These are phyloP conservation scores for Penicillium sp. DNA, from an alignment of 2,329 filamentous ascomycete species.

Conservation along the genomic window DNA sequence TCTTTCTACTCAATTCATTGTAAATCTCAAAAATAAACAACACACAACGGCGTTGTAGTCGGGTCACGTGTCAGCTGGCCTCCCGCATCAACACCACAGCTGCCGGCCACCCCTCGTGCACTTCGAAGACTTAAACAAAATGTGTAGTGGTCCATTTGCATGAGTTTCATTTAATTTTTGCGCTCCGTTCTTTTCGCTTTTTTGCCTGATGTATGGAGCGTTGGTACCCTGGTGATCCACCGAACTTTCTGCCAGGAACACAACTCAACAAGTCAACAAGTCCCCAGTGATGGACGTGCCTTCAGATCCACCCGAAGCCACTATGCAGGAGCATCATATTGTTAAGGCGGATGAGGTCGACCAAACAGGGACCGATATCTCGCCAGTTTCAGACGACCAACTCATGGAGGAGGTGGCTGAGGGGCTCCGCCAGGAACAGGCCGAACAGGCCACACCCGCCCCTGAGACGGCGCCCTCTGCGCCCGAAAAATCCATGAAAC, in stretches of 20 bases:
- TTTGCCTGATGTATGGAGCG: constrained; percentile 5
- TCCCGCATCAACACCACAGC: constrained; percentile 5
- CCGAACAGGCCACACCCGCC: constrained; percentile 22
- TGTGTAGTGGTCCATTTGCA: neutral
- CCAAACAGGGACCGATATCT: constrained; percentile 48
- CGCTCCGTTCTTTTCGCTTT: neutral
- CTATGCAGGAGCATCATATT: constrained; percentile 39
- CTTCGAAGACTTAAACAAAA: neutral
- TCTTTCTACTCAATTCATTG: neutral
- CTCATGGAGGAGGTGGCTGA: constrained; percentile 43
- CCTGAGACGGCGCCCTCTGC: constrained; percentile 14
- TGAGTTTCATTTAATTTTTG: neutral
- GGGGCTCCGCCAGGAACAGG: constrained; percentile 37
- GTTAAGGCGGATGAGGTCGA: constrained; percentile 52
- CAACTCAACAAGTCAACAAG: neutral
- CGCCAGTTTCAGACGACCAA: constrained; percentile 44
- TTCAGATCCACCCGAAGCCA: constrained; percentile 20
- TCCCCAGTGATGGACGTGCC: constrained; percentile 28
- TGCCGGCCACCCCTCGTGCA: neutral
- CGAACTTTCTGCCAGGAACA: constrained; percentile 4
- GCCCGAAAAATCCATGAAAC: constrained; percentile 20
- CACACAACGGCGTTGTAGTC: neutral
- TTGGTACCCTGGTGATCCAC: constrained; percentile 9
- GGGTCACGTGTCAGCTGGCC: neutral
- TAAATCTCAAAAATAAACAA: neutral